Conservation (phyloP, 1,284 basidiomycete species). For the Ceratobasidium papillatum region DNA sequence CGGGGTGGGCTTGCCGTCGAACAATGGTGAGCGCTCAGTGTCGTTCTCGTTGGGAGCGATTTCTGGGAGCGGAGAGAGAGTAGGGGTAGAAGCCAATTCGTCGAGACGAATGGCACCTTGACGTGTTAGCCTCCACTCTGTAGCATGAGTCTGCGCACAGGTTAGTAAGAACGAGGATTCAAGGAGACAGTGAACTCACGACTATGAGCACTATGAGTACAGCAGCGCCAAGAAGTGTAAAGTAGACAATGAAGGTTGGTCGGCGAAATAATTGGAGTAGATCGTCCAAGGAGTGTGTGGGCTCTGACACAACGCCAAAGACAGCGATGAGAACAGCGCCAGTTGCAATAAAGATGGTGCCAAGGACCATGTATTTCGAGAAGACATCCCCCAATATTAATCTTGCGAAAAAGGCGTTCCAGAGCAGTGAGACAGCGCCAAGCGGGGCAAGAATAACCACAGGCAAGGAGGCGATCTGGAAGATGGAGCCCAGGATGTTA, state of each 20-base stretch:
- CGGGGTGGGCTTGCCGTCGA: constrained; percentile 58
- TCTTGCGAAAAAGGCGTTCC: constrained; percentile 93
- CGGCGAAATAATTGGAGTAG: constrained; percentile 81
- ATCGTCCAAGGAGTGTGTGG: constrained; percentile 88
- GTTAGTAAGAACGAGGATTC: background rate
- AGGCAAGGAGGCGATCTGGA: constrained; percentile 93
- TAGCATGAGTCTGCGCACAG: constrained; percentile 61
- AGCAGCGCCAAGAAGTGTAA: constrained; percentile 72
- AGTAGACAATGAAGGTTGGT: constrained; percentile 83
- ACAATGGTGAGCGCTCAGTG: constrained; percentile 67
- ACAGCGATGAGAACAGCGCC: constrained; percentile 91
- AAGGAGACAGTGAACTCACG: constrained; percentile 59
- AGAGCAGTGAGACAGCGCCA: constrained; percentile 91
- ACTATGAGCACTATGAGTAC: constrained; percentile 69
- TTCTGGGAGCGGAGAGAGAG: constrained; percentile 35
- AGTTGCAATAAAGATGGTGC: constrained; percentile 86
- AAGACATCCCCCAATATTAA: constrained; percentile 88
- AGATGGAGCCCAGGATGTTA: constrained; percentile 91
- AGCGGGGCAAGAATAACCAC: constrained; percentile 93
- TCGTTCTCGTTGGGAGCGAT: constrained; percentile 44
- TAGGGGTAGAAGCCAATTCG: constrained; percentile 28
- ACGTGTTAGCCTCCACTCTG: constrained; percentile 60
- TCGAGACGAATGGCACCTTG: constrained; percentile 43
- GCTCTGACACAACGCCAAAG: constrained; percentile 93
- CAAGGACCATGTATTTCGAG: constrained; percentile 83